Evolutionary conservation across 306 rosid species (phyloP).

Genomic region (Dryas drummondii): DNA sequence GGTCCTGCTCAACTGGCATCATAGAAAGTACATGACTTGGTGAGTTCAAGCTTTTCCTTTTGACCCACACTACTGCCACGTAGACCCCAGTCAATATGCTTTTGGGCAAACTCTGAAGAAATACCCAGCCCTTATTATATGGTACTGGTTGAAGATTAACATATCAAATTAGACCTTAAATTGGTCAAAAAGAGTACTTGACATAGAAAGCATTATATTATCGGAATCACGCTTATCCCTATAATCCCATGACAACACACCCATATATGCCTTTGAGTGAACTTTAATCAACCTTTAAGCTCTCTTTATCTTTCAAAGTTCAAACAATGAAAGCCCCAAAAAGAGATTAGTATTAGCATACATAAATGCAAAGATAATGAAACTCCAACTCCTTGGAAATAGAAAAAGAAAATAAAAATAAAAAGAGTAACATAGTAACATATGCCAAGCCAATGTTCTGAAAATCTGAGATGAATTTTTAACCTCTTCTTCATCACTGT

Average conservation of each 20-base stretch:
- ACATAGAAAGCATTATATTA: not conserved
- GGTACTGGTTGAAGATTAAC: not conserved
- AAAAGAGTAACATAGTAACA: not conserved
- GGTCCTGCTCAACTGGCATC: not conserved
- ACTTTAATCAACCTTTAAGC: not conserved
- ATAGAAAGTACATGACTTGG: not conserved
- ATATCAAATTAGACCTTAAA: not conserved
- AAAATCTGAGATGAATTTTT: not conserved
- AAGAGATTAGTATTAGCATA: not conserved
- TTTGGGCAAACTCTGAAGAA: not conserved
- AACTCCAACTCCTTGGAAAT: not conserved
- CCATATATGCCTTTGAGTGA: not conserved
- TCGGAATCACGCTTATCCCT: not conserved
- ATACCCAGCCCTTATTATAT: not conserved
- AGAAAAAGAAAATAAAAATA: not conserved
- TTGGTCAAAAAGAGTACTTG: not conserved
- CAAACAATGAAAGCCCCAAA: not conserved
- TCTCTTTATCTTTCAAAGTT: constrained; percentile 10
- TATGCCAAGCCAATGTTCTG: too few species aligned
- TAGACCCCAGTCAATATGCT: not conserved
- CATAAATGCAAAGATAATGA: not conserved
- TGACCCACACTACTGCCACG: not conserved
- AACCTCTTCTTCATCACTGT: not conserved
- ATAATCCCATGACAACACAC: not conserved
- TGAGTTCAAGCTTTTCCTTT: not conserved